phyloP scores from a whole-genome alignment of 139 green algal species.

The Axilococcus clingmanii region DNA sequence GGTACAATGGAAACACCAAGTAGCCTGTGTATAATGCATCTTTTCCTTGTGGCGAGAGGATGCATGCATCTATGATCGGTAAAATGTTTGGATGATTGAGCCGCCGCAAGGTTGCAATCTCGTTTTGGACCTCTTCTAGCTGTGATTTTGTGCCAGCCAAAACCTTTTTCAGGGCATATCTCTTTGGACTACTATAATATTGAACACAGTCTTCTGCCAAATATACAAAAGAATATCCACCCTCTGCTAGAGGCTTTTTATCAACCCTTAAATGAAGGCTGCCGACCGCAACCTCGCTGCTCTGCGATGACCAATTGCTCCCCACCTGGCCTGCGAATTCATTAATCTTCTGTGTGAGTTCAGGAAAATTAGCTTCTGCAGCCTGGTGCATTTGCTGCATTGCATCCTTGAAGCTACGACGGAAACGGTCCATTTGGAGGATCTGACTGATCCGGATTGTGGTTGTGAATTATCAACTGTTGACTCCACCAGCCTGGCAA shows the following conservation, averaged over 20 bases:
- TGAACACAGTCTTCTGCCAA: conserved; percentile 34
- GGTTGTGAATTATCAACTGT: too few species aligned
- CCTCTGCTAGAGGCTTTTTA: conserved; percentile 56
- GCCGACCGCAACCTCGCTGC: conserved; percentile 1
- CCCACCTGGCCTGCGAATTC: too few species aligned
- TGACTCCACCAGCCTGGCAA: too few species aligned
- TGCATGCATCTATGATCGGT: conserved; percentile 24
- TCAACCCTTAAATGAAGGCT: conserved; percentile 15
- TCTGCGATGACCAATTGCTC: neutral
- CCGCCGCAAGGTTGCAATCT: conserved; percentile 34
- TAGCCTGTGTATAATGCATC: conserved; percentile 40
- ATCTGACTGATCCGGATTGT: too few species aligned
- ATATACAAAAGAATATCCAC: conserved; percentile 72
- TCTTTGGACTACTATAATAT: neutral
- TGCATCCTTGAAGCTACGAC: too few species aligned
- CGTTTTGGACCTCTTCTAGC: conserved; percentile 23
- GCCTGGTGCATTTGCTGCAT: too few species aligned
- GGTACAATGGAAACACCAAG: conserved; percentile 31
- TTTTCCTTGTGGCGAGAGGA: neutral
- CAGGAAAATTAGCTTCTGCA: too few species aligned
- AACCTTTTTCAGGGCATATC: conserved; percentile 44
- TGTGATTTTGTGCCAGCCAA: conserved; percentile 21
- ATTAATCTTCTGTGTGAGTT: too few species aligned
- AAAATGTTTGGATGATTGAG: conserved; percentile 57
- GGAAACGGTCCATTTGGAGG: too few species aligned